Percentiles rank a stretch among this genome's conserved stretches.
phyloP scores from a whole-genome alignment of 2,329 filamentous ascomycete species.

The Rhynchosporium secalis region DNA sequence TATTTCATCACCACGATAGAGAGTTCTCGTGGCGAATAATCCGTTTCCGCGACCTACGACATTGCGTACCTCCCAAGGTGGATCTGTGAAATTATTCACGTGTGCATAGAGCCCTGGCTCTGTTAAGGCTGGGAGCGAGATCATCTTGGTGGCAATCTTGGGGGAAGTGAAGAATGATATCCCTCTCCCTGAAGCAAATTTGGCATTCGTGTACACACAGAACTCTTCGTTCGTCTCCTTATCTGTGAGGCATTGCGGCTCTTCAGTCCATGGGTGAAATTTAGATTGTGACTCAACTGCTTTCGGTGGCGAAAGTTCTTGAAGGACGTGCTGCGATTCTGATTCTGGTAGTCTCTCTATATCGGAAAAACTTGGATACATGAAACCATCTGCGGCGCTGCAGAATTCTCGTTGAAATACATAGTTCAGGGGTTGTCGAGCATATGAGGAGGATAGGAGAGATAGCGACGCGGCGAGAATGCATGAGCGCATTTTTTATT shows the following conservation, averaged over 20 bases:
- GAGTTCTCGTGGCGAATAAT: conserved; percentile 32
- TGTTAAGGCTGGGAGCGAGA: conserved; percentile 29
- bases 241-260: conserved; percentile 29
- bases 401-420: conserved; percentile 15
- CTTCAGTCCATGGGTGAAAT: conserved; percentile 29
- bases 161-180: conserved; percentile 36
- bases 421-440: conserved; percentile 9
- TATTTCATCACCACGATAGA: conserved; percentile 35
- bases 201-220: conserved; percentile 35
- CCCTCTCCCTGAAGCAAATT: conserved; percentile 33
- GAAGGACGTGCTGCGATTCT: conserved; percentile 16
- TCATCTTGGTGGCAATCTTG: conserved; percentile 27
- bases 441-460: conserved; percentile 11
- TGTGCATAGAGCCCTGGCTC: conserved; percentile 21
- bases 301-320: not conserved
- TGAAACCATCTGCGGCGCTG: conserved; percentile 12
- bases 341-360: conserved; percentile 1
- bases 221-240: conserved; percentile 26
- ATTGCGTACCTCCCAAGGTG: conserved; percentile 32
- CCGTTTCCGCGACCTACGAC: conserved; percentile 35
- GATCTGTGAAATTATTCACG: conserved; percentile 29
- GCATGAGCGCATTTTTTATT: conserved; percentile 5
- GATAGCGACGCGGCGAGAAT: conserved; percentile 10
- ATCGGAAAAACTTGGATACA: conserved; percentile 2
- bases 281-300: not conserved